Conservation (phyloP, 2,329 filamentous ascomycete species). For the Xylariomycetidae sp. region DNA sequence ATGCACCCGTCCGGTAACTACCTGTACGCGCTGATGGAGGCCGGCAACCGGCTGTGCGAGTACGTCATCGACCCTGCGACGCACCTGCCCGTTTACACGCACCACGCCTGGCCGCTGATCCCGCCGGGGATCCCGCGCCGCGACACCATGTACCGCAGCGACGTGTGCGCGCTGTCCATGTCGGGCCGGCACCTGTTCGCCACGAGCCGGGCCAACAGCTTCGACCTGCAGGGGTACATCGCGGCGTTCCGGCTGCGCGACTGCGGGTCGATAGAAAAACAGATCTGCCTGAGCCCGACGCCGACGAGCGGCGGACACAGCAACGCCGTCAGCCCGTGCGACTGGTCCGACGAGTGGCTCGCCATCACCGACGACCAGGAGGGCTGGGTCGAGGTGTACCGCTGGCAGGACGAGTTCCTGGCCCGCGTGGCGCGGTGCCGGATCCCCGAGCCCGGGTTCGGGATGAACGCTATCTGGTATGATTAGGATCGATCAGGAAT, state of each 20-base stretch:
- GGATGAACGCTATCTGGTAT: constrained; percentile 97
- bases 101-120: constrained; percentile 72
- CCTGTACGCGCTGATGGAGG: constrained; percentile 84
- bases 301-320: constrained; percentile 84
- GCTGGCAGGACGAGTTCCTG: constrained; percentile 79
- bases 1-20: constrained; percentile 74
- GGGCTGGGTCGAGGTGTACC: constrained; percentile 82
- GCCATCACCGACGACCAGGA: constrained; percentile 85
- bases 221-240: constrained; percentile 75
- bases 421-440: constrained; percentile 71
- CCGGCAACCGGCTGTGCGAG: constrained; percentile 77
- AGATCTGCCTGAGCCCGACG: constrained; percentile 78
- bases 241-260: constrained; percentile 70
- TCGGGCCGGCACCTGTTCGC: constrained; percentile 77
- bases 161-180: constrained; percentile 71
- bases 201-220: constrained; percentile 73
- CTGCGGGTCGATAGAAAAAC: constrained; percentile 67
- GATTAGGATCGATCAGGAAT: too few species aligned
- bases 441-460: constrained; percentile 83
- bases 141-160: constrained; percentile 70
- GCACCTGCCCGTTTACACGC: constrained; percentile 73
- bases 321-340: constrained; percentile 80
- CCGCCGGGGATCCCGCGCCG: constrained; percentile 60
- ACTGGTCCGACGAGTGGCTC: constrained; percentile 85
- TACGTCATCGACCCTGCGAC: constrained; percentile 74